These are phyloP conservation scores for Psidium friedrichsthalianum DNA, from an alignment of 345 rosid species.

Conservation along the genomic window DNA sequence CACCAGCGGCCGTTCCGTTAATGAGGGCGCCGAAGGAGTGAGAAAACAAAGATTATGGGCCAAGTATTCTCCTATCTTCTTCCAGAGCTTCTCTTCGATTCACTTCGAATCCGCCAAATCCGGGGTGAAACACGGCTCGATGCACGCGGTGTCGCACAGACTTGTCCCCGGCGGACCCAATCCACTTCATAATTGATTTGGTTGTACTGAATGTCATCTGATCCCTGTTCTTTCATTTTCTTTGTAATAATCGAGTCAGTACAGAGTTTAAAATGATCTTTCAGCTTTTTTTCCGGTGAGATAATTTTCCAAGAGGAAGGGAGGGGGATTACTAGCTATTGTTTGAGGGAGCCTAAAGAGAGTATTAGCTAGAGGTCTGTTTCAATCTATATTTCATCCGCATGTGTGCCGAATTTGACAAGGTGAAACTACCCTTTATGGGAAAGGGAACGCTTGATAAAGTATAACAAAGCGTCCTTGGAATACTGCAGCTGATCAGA, in stretches of 20 bases:
- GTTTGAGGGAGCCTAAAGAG: neutral
- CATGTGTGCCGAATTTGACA: neutral
- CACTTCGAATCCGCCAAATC: constrained; percentile 1
- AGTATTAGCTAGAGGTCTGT: neutral
- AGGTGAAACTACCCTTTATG: neutral
- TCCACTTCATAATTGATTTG: constrained; percentile 35
- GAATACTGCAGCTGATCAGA: neutral
- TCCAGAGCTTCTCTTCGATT: constrained; percentile 8
- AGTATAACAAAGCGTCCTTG: neutral
- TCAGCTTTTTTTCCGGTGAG: neutral
- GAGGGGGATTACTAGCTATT: neutral
- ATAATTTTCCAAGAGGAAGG: neutral
- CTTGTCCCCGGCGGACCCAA: constrained; percentile 30
- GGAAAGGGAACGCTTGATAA: neutral
- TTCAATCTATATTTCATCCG: neutral
- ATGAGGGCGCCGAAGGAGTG: neutral
- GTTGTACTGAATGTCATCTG: neutral
- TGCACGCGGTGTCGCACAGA: constrained; percentile 20
- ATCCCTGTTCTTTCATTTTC: neutral
- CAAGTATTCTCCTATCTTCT: constrained; percentile 11
- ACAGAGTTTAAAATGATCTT: neutral
- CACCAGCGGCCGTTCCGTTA: constrained; percentile 5
- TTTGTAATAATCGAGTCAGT: neutral
- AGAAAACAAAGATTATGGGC: neutral
- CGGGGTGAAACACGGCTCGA: neutral